Evolutionary conservation across 2,329 filamentous ascomycete species (phyloP), one percentile per base, ranked within the genome.

Genomic region (Colletotrichum sp.): DNA sequence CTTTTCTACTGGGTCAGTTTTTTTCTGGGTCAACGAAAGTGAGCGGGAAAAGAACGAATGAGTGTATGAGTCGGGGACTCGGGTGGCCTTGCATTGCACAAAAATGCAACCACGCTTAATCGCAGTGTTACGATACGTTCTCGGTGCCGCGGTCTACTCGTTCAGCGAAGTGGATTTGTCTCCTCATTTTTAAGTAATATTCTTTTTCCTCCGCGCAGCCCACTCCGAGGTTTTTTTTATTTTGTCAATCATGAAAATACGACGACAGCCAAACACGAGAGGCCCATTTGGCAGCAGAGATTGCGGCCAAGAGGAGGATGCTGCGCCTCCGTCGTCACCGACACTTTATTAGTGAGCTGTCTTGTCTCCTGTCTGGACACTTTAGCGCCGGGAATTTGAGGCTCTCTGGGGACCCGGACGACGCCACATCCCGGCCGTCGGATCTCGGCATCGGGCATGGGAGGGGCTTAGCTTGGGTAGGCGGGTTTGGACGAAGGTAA

Each of bases 391-490:
- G 69, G 73, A 65, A 18, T 58, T 58, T 75, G 61, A 8, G 5
- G 43, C 26, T 30, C 16, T 28, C 48, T 71, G 43, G 36, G 60
- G 34, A 58, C 48, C 70, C 70, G 73, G 73, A 73, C 73, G 66
- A 69, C 73, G 70, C 73, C 70, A 75, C 73, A 75, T 73, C 70
- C 70, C 64, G 73, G 70, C 65, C 58, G 65, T 75, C 70, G 73
- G 73, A 69, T 69, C 70, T 73, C 73, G 64, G 73, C 73, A 69
- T 34, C 64, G 34, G 62, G 26, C n/a, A 52, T 66, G 56, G 58
- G 67, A 58, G 18, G 18, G 55, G 38, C 48, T 30, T n/a, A 52
- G 43, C 43, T 52, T 21, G n/a, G 9, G 55, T 38, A 21, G 60
- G 60, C 43, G 43, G 34, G 48, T 75, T 71, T 72, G 60, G 60